Conservation (phyloP, 2,329 filamentous ascomycete genomes). For the Beauveria bassiana region DNA sequence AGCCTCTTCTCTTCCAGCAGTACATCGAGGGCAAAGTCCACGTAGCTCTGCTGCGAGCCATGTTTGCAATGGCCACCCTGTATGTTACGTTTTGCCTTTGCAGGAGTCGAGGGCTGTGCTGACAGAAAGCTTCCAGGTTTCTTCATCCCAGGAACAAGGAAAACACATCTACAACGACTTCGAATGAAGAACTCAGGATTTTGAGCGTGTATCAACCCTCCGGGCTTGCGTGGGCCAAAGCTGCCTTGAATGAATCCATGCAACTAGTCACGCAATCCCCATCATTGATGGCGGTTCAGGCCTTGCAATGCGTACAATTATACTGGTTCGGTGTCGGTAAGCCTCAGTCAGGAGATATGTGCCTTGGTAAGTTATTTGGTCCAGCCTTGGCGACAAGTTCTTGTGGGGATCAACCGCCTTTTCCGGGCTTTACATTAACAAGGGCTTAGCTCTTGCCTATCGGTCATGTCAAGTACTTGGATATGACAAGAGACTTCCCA, state of each 20-base stretch:
- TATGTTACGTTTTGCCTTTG: not conserved
- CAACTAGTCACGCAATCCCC: not conserved
- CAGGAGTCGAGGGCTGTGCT: not conserved
- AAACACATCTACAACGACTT: not conserved
- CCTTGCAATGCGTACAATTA: not conserved
- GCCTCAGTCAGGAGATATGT: not conserved
- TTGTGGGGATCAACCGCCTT: no score
- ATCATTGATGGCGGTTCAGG: not conserved
- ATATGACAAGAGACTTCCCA: not conserved
- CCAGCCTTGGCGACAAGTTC: rapidly evolving
- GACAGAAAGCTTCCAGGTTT: not conserved
- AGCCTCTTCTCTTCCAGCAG: not conserved
- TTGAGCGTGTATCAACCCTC: not conserved
- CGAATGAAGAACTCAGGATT: not conserved
- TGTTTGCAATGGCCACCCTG: slow-evolving; percentile 6
- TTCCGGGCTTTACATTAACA: not conserved
- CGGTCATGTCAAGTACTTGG: not conserved
- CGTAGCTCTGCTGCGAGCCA: not conserved
- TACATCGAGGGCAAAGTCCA: slow-evolving; percentile 1
- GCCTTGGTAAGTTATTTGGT: not conserved
- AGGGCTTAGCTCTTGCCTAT: not conserved
- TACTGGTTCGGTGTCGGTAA: slow-evolving; percentile 2
- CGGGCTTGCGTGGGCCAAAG: not conserved
- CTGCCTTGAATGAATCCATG: not conserved
- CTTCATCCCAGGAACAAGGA: not conserved